These are phyloP conservation scores for Trypanosoma mega DNA, from an alignment of 208 protist genomes.

Conservation along the genomic window DNA sequence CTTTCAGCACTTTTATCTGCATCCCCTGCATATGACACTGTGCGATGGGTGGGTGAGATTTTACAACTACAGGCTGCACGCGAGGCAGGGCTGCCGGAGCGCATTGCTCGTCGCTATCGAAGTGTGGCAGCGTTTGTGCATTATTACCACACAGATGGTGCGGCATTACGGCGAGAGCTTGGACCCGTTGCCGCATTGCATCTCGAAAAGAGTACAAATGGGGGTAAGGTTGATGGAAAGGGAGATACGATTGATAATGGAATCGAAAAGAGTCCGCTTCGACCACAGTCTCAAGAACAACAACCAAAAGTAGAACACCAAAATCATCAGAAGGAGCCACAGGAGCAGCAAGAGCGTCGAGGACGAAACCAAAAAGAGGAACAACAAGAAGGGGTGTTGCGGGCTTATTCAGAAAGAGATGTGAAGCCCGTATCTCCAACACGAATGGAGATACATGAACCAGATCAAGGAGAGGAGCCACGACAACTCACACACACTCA, in stretches of 20 bases:
- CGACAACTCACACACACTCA: neutral
- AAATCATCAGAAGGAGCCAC: too few species aligned
- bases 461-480: too few species aligned
- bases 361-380: too few species aligned
- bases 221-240: neutral
- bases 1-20: constrained; percentile 37
- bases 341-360: too few species aligned
- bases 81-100: constrained; percentile 23
- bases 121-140: constrained; percentile 54
- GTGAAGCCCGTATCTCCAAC: too few species aligned
- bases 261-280: neutral
- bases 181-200: constrained; percentile 19
- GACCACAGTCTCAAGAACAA: too few species aligned
- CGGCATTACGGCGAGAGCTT: constrained; percentile 60
- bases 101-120: constrained; percentile 47
- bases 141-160: constrained; percentile 64
- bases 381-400: too few species aligned
- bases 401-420: too few species aligned
- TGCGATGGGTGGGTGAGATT: constrained; percentile 38
- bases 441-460: too few species aligned
- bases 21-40: constrained; percentile 36
- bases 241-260: neutral
- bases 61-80: constrained; percentile 19
- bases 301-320: too few species aligned
- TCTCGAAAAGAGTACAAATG: neutral